Evolutionary conservation across 78 protist species (phyloP).

Genomic region (Dictyostelium capitatum): DNA sequence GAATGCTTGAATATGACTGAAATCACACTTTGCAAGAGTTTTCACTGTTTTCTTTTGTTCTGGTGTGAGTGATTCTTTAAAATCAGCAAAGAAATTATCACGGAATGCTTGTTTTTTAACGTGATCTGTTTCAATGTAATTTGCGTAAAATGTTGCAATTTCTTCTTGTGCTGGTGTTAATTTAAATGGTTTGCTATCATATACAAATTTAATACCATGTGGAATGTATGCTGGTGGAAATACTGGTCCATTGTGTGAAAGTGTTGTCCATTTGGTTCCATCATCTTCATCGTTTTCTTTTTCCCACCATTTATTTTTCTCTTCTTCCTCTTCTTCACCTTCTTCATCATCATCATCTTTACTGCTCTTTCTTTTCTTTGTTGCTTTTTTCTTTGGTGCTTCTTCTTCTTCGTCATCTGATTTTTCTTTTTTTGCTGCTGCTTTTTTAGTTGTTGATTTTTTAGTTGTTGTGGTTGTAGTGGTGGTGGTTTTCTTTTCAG

Average conservation of each 20-base stretch:
- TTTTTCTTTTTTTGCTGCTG: conserved; percentile 3
- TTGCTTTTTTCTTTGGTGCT: background rate
- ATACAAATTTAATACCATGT: conserved; percentile 86
- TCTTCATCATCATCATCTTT: conserved; percentile 39
- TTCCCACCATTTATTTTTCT: conserved; percentile 40
- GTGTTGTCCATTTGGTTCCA: conserved; percentile 88
- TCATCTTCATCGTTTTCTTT: conserved; percentile 30
- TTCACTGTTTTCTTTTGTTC: conserved; percentile 67
- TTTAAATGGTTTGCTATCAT: conserved; percentile 83
- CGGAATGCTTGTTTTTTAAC: conserved; percentile 85
- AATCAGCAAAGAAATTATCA: conserved; percentile 92
- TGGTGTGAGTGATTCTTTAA: conserved; percentile 27
- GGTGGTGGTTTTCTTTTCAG: conserved; percentile 22
- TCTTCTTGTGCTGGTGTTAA: conserved; percentile 92
- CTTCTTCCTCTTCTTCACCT: conserved; percentile 38
- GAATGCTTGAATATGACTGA: conserved; percentile 85
- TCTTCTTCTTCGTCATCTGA: background rate
- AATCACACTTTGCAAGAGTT: conserved; percentile 89
- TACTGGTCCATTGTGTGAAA: conserved; percentile 93
- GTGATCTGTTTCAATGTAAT: conserved; percentile 92
- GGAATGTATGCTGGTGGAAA: conserved; percentile 96
- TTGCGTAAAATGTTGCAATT: conserved; percentile 95
- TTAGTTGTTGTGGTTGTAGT: conserved; percentile 23
- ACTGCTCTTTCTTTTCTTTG: background rate
- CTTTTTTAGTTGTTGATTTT: background rate